Percentiles rank a stretch among this genome's conserved stretches.
Conservation (phyloP, 352 stramenopile genomes). For the Nothophytophthora sp. region DNA sequence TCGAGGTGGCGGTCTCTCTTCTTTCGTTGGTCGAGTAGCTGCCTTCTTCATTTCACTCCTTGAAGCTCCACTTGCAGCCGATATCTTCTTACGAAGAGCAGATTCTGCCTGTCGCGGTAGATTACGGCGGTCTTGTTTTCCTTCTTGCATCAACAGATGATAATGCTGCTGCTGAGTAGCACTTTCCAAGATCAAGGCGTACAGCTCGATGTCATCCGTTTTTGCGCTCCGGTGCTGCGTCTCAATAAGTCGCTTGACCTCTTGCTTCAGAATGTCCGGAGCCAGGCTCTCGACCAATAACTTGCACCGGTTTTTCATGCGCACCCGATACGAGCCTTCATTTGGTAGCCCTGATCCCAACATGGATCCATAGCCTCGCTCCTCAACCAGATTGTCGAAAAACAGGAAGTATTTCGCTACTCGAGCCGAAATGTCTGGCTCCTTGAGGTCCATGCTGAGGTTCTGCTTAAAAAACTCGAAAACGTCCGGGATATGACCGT, state of each 20-base stretch:
- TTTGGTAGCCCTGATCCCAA: not conserved
- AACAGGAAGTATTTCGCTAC: conserved; percentile 14
- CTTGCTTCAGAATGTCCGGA: conserved; percentile 5
- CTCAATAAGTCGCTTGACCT: conserved; percentile 16
- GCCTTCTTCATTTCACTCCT: not conserved
- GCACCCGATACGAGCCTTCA: not conserved
- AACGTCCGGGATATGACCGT: conserved; percentile 15
- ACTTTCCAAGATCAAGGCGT: conserved; percentile 9
- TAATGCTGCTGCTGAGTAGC: conserved; percentile 12
- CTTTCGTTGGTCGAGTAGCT: not conserved
- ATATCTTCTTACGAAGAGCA: not conserved
- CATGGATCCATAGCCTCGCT: conserved; percentile 1
- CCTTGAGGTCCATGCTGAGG: conserved; percentile 13
- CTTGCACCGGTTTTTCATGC: conserved; percentile 11
- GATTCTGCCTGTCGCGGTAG: not conserved
- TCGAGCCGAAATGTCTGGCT: conserved; percentile 3
- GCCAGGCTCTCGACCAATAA: conserved; percentile 12
- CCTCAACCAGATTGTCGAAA: conserved; percentile 7
- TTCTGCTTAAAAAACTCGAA: conserved; percentile 7
- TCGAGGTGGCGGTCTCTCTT: not conserved
- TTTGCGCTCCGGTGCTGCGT: conserved; percentile 6
- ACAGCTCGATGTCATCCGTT: conserved; percentile 8
- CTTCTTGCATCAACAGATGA: not conserved
- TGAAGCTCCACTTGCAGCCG: not conserved
- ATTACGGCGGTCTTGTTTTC: conserved; percentile 2